Evolutionary conservation across 1,284 basidiomycete species (phyloP).

Genomic region (Violaceomyces palustris): DNA sequence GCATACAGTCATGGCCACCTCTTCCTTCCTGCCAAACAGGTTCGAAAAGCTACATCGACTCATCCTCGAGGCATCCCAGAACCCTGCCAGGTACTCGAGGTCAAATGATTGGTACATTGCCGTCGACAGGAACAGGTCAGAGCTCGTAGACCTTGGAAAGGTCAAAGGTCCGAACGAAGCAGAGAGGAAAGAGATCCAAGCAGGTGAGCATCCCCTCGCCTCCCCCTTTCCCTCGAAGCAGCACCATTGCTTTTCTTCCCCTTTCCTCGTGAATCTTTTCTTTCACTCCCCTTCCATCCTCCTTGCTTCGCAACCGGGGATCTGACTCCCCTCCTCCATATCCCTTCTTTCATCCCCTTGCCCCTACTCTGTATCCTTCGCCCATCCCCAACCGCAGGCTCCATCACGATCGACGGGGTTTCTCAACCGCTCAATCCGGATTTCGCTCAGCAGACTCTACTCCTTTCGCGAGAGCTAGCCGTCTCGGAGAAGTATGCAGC

Average conservation of each 20-base stretch:
- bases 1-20: too few species aligned
- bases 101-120: slow-evolving; percentile 47
- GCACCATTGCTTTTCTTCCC: not conserved
- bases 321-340: not conserved
- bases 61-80: slow-evolving; percentile 30
- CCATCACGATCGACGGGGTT: slow-evolving; percentile 41
- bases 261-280: not conserved
- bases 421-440: slow-evolving; percentile 43
- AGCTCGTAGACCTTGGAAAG: slow-evolving; percentile 41
- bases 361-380: not conserved
- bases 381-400: slow-evolving; percentile 17
- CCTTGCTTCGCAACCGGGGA: too few species aligned
- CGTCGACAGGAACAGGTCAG: slow-evolving; percentile 38
- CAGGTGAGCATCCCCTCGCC: slow-evolving; percentile 17
- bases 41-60: slow-evolving; percentile 43
- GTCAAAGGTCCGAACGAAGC: slow-evolving; percentile 32
- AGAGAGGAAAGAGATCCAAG: slow-evolving; percentile 47
- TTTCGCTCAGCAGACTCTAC: slow-evolving; percentile 45
- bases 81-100: slow-evolving; percentile 24
- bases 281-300: too few species aligned
- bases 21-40: slow-evolving; percentile 40
- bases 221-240: not conserved
- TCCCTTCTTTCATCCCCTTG: not conserved
- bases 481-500: slow-evolving; percentile 50
- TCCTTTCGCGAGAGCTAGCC: slow-evolving; percentile 36